These are phyloP conservation scores for Saccharomyces hybrid DNA, from an alignment of 1,139 yeast genomes.

Conservation along the genomic window DNA sequence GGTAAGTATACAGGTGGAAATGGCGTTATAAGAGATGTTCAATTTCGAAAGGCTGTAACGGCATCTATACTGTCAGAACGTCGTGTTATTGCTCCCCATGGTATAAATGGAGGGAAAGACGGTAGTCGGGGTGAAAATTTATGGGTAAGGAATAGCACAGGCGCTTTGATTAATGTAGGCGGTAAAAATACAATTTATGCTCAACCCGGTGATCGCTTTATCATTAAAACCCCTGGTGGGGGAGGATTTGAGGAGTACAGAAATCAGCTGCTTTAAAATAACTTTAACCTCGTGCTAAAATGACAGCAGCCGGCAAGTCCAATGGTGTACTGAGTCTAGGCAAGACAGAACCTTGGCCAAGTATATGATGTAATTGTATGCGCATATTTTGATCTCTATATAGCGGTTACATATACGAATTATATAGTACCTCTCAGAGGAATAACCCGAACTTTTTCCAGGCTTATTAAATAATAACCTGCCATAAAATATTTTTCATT, in stretches of 20 bases:
- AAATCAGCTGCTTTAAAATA: not conserved
- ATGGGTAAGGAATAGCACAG: slow-evolving; percentile 39
- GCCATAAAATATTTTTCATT: too few relatives aligned
- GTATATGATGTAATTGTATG: too few relatives aligned
- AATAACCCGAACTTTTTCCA: too few relatives aligned
- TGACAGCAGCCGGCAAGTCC: too few relatives aligned
- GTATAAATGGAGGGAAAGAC: slow-evolving; percentile 50
- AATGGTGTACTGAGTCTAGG: too few relatives aligned
- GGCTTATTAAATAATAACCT: too few relatives aligned
- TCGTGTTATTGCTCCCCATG: slow-evolving; percentile 53
- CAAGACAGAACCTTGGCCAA: too few relatives aligned
- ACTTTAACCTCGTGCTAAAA: not conserved
- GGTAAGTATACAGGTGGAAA: slow-evolving; percentile 54
- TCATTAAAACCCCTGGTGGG: slow-evolving; percentile 50
- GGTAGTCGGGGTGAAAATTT: slow-evolving; percentile 55
- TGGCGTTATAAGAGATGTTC: slow-evolving; percentile 56
- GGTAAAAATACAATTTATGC: slow-evolving; percentile 50
- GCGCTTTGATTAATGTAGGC: slow-evolving; percentile 41
- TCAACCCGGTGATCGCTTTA: slow-evolving; percentile 47
- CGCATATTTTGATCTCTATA: too few relatives aligned
- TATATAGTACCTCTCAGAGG: too few relatives aligned
- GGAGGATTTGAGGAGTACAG: slow-evolving; percentile 43
- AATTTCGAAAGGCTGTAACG: slow-evolving; percentile 47
- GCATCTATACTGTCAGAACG: slow-evolving; percentile 58
- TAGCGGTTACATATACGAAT: too few relatives aligned